phyloP scores from a whole-genome alignment of 768 basidiomycete species.

The Tylopilus sp. region DNA sequence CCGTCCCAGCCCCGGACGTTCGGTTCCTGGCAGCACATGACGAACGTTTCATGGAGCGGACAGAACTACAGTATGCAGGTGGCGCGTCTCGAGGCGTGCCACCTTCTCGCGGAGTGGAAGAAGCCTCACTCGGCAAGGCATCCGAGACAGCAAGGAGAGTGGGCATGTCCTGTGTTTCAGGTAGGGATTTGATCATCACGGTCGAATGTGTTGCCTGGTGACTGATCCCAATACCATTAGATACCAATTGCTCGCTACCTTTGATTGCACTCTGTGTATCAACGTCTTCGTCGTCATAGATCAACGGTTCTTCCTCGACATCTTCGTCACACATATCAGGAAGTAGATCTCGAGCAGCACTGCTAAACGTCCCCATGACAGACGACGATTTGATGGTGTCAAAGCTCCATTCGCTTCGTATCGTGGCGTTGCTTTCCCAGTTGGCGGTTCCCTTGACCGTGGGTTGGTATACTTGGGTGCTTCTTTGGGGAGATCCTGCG shows the following conservation, averaged over 20 bases:
- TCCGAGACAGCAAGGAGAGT: conserved; percentile 36
- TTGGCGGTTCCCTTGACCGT: conserved; percentile 54
- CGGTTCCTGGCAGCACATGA: conserved; percentile 77
- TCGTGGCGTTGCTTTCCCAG: conserved; percentile 72
- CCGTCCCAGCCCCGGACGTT: conserved; percentile 60
- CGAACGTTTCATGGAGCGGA: conserved; percentile 60
- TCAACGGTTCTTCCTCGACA: conserved; percentile 34
- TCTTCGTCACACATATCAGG: conserved; percentile 59
- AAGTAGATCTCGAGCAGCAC: conserved; percentile 66
- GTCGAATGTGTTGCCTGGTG: conserved; percentile 64
- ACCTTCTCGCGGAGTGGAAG: conserved; percentile 32
- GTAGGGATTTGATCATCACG: conserved; percentile 53
- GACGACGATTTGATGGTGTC: conserved; percentile 74
- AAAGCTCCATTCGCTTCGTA: conserved; percentile 95
- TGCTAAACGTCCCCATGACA: conserved; percentile 75
- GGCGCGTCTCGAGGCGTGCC: conserved; percentile 52
- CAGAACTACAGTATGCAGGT: conserved; percentile 70
- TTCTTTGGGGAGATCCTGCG: conserved; percentile 55
- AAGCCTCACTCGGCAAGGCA: conserved; percentile 43
- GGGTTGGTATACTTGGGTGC: conserved; percentile 51
- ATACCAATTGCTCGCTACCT: conserved; percentile 51
- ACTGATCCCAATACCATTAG: conserved; percentile 46
- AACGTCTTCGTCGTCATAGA: conserved; percentile 45
- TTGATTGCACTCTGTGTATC: conserved; percentile 63
- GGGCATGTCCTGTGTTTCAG: conserved; percentile 42